Evolutionary conservation across 2,329 filamentous ascomycete genomes (phyloP).

Genomic region (Chrysoporthe cubensis): DNA sequence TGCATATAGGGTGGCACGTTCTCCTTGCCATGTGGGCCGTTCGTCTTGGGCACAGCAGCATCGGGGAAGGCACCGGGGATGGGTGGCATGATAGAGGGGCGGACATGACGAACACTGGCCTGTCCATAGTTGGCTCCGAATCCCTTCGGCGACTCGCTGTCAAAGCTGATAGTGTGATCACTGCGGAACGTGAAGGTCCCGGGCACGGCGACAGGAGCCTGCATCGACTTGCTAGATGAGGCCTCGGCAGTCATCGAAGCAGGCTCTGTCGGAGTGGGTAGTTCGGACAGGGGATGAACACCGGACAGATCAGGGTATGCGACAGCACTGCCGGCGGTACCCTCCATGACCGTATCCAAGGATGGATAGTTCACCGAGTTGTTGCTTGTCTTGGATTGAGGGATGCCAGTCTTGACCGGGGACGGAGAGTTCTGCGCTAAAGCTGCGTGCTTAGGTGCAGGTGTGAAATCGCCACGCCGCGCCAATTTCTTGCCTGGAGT

Average conservation of each 20-base stretch:
- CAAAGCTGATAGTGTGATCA: slow-evolving; percentile 67
- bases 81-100: slow-evolving; percentile 51
- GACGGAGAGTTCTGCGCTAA: slow-evolving; percentile 58
- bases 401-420: slow-evolving; percentile 54
- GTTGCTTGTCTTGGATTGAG: slow-evolving; percentile 46
- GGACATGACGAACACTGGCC: slow-evolving; percentile 63
- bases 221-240: neutral
- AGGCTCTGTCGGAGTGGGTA: slow-evolving; percentile 31
- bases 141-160: slow-evolving; percentile 49
- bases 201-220: slow-evolving; percentile 44
- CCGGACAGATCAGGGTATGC: slow-evolving; percentile 59
- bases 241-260: slow-evolving; percentile 12
- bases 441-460: slow-evolving; percentile 61
- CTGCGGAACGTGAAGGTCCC: slow-evolving; percentile 68
- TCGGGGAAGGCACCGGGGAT: slow-evolving; percentile 63
- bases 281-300: slow-evolving; percentile 35
- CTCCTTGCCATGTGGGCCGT: slow-evolving; percentile 55
- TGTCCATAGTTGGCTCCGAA: slow-evolving; percentile 65
- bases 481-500: slow-evolving; percentile 68
- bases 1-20: slow-evolving; percentile 48
- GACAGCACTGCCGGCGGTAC: slow-evolving; percentile 42
- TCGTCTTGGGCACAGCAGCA: slow-evolving; percentile 34
- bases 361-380: slow-evolving; percentile 41
- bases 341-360: slow-evolving; percentile 38
- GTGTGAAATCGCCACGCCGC: slow-evolving; percentile 83